Conservation (phyloP, 2,329 filamentous ascomycete species). For the Colletotrichum orchidophilum region DNA sequence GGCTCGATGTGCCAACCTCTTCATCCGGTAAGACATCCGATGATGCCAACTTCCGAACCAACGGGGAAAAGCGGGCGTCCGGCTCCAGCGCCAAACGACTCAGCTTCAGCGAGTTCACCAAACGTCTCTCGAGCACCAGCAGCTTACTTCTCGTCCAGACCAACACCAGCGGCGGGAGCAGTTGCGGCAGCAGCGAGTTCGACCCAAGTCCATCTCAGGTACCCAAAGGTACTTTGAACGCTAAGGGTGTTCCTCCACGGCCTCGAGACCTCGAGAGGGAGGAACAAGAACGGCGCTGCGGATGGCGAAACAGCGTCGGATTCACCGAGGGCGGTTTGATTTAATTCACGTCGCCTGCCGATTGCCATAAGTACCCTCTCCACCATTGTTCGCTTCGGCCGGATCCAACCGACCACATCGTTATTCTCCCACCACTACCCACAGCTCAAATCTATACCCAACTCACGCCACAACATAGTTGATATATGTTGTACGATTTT, state of each 20-base stretch:
- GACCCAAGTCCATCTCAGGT: slow-evolving; percentile 50
- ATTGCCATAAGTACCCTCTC: neutral
- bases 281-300: slow-evolving; percentile 56
- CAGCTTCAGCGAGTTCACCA: slow-evolving; percentile 70
- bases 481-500: slow-evolving; percentile 30
- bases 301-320: slow-evolving; percentile 66
- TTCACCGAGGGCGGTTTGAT: slow-evolving; percentile 65
- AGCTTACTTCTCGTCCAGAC: slow-evolving; percentile 68
- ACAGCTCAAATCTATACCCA: slow-evolving; percentile 25
- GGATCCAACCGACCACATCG: neutral
- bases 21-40: slow-evolving; percentile 43
- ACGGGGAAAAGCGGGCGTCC: slow-evolving; percentile 60
- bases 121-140: slow-evolving; percentile 68
- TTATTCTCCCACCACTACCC: neutral
- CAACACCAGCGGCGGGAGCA: slow-evolving; percentile 60
- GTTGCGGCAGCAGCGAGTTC: slow-evolving; percentile 56
- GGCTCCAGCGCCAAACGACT: slow-evolving; percentile 65
- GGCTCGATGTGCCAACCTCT: slow-evolving; percentile 37
- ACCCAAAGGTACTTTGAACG: slow-evolving; percentile 42
- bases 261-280: slow-evolving; percentile 47
- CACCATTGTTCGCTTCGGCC: neutral
- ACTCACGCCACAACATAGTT: slow-evolving; percentile 22
- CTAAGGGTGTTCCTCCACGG: slow-evolving; percentile 42
- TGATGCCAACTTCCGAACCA: slow-evolving; percentile 43
- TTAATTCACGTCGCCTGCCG: slow-evolving; percentile 43